phyloP scores from a whole-genome alignment of 2,329 filamentous ascomycete genomes.

The Teratosphaeria zuluensis region DNA sequence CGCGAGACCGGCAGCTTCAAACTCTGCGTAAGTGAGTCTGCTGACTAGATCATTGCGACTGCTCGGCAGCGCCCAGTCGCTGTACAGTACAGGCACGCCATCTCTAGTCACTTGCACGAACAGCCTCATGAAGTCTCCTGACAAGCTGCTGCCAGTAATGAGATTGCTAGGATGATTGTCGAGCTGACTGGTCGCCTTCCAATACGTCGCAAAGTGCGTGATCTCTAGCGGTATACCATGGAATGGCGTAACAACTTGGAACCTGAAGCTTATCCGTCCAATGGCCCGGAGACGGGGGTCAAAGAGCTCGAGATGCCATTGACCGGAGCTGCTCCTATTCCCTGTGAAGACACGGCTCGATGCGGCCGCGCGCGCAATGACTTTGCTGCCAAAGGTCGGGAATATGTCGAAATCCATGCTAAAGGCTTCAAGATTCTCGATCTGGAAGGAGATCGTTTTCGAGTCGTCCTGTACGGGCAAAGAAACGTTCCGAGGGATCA shows the following conservation, averaged over 20 bases:
- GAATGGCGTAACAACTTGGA: conserved; percentile 95
- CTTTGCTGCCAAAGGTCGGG: conserved; percentile 92
- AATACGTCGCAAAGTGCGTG: conserved; percentile 96
- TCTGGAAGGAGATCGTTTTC: conserved; percentile 86
- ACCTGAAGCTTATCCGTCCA: conserved; percentile 87
- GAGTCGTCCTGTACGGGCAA: conserved; percentile 95
- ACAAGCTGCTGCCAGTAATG: conserved; percentile 88
- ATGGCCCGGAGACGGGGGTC: conserved; percentile 86
- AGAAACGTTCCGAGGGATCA: conserved; percentile 93
- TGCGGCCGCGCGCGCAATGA: conserved; percentile 91
- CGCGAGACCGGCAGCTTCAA: conserved; percentile 39
- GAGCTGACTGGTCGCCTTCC: conserved; percentile 93
- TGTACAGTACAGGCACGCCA: conserved; percentile 77
- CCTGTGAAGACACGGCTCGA: conserved; percentile 78
- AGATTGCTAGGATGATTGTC: conserved; percentile 78
- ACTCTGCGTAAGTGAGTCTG: conserved; percentile 65
- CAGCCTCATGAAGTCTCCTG: conserved; percentile 86
- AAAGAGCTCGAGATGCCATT: conserved; percentile 80
- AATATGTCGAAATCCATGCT: conserved; percentile 96
- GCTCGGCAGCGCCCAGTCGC: conserved; percentile 57
- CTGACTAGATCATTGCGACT: conserved; percentile 63
- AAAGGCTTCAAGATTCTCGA: conserved; percentile 87
- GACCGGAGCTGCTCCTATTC: conserved; percentile 63
- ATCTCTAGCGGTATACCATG: conserved; percentile 87
- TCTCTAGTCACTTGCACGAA: conserved; percentile 90